phyloP scores from a whole-genome alignment of 179 eudicot species.

The Camellia oleifera region DNA sequence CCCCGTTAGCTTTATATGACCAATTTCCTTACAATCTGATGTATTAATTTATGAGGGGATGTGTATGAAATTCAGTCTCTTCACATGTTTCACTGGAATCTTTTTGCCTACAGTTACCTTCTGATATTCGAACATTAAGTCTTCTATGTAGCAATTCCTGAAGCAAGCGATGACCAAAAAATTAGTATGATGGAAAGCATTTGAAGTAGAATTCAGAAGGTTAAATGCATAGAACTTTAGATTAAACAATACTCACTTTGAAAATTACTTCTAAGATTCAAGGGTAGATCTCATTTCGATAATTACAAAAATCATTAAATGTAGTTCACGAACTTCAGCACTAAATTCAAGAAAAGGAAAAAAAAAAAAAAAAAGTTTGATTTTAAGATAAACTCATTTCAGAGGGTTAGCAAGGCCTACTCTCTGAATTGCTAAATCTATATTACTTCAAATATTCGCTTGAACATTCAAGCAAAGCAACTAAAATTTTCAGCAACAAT shows the following conservation, averaged over 20 bases:
- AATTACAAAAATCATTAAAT: too few species aligned
- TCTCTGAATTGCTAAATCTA: background rate
- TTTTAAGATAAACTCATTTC: too few species aligned
- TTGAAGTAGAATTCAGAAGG: background rate
- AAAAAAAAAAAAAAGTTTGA: too few species aligned
- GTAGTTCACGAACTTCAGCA: too few species aligned
- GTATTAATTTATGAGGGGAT: constrained; percentile 27
- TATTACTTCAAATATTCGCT: background rate
- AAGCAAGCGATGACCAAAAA: constrained; percentile 11
- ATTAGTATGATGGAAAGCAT: background rate
- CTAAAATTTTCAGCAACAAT: background rate
- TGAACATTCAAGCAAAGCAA: background rate
- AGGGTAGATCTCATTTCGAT: background rate
- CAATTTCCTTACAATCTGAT: constrained; percentile 33
- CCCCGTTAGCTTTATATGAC: constrained; percentile 24
- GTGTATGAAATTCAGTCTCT: constrained; percentile 25
- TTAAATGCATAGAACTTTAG: too few species aligned
- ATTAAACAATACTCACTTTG: too few species aligned
- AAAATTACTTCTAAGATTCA: background rate
- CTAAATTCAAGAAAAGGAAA: too few species aligned
- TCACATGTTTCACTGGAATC: constrained; percentile 27
- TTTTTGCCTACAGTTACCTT: constrained; percentile 33
- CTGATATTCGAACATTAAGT: constrained; percentile 28
- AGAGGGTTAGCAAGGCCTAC: background rate
- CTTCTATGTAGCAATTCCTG: constrained; percentile 75